Evolutionary conservation across 495 filamentous ascomycete species (phyloP), one percentile per base, ranked within the genome.

Genomic region (Cercophora sp.): DNA sequence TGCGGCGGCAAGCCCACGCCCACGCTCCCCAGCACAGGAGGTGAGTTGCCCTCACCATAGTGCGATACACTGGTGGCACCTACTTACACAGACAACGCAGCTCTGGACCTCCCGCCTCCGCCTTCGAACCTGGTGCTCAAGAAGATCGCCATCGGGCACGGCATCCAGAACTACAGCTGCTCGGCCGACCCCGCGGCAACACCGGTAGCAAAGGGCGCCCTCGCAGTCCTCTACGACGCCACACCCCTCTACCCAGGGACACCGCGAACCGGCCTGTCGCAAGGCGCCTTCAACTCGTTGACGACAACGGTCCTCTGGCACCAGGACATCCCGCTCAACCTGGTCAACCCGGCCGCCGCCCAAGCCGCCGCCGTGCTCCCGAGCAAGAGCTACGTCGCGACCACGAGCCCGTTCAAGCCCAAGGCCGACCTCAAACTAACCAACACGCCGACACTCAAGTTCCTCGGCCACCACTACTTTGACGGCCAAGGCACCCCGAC

Each of bases 131-230:
- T 81, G 29, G 67, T 62, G 10, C 74, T 89, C 48, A 79, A 81
- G 65, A 78, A 80, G 63, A 75, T 89, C 57, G 80, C 77, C 47
- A 52, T 89, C 47, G 87, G 86, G 57, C 83, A 83, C 26, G 87
- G 87, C 47, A 82, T 85, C 54, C 87, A 91, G 59, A 91, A 91
- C 73, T 91, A 91, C 72, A 85, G 80, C 22, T 91, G 87, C 64
- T 48, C 58, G 11, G 15, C 55, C 46, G 25, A 32, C 5, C 18
- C 44, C 13, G 42, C 54, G 1, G 51, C 61, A 15, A 36, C 55
- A 11, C 67, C 79, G 3, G 51, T 56, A 1, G 64, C 79, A 22
- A 62, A 67, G 31, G 87, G 87, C 20, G 86, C 86, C 22, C 69
- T 82, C 15, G 88, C 88, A 10, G 81, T 80, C 3, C 79, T 89